Conservation (phyloP, 164 flowering plant genomes). For the Litsea cubeba region DNA sequence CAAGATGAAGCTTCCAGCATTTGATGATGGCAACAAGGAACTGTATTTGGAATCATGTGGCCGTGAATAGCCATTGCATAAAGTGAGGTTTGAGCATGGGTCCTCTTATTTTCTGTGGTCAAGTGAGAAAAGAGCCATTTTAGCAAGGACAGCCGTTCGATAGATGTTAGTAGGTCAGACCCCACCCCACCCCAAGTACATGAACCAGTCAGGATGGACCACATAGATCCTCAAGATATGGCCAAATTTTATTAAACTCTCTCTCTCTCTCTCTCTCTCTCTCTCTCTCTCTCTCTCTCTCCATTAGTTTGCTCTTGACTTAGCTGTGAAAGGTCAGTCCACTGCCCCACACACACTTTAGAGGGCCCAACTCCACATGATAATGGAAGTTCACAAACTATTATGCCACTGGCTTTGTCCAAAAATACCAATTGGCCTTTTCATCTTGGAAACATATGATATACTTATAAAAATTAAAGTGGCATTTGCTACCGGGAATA, state of each 20-base stretch:
- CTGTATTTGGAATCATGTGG: constrained; percentile 16
- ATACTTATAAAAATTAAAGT: no score
- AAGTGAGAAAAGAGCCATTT: neutral
- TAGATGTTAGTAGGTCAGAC: neutral
- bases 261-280: constrained; percentile 1
- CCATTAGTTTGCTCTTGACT: constrained; percentile 10
- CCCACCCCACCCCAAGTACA: constrained; percentile 6
- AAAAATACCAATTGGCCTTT: neutral
- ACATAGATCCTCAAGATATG: constrained; percentile 8
- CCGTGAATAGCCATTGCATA: constrained; percentile 2
- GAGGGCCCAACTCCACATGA: neutral
- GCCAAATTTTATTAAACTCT: constrained; percentile 12
- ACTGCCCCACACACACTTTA: neutral
- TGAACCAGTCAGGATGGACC: neutral
- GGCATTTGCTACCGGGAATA: no score
- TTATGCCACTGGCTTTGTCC: neutral
- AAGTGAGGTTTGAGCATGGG: neutral
- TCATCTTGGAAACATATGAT: no score
- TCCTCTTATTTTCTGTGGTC: constrained; percentile 10
- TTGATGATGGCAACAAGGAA: constrained; percentile 13
- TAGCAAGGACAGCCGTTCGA: constrained; percentile 1
- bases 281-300: constrained; percentile 2
- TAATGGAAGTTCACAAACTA: neutral
- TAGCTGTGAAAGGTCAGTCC: constrained; percentile 4
- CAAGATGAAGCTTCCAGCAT: constrained; percentile 18